Evolutionary conservation across 768 basidiomycete genomes (phyloP).

Genomic region (Phaffia australis): DNA sequence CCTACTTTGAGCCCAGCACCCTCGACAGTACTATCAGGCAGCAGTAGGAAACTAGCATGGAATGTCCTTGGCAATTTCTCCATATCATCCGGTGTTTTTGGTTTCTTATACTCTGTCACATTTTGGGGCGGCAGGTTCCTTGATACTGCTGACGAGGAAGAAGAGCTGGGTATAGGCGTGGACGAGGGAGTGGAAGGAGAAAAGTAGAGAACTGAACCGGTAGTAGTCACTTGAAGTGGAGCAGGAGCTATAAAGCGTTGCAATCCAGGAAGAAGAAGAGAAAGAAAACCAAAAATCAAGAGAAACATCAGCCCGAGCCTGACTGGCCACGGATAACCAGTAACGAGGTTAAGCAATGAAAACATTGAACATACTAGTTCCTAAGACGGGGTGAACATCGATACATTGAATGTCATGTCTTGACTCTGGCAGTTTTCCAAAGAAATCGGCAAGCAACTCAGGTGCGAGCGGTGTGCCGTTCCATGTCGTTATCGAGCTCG

Average conservation of each 20-base stretch:
- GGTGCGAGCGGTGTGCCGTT: slow-evolving; percentile 24
- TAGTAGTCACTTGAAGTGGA: slow-evolving; percentile 20
- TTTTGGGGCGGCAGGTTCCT: slow-evolving; percentile 6
- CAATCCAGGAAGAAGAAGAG: background rate
- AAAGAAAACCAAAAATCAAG: background rate
- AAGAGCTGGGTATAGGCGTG: background rate
- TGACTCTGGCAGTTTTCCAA: slow-evolving; percentile 15
- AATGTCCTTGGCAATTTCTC: slow-evolving; percentile 24
- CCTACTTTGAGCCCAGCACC: slow-evolving; percentile 22
- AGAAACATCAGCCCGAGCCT: background rate
- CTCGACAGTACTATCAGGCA: slow-evolving; percentile 5
- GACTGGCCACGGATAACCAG: background rate
- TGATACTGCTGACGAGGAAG: slow-evolving; percentile 9
- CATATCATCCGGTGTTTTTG: slow-evolving; percentile 11
- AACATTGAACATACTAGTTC: slow-evolving; percentile 12
- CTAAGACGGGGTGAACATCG: slow-evolving; percentile 26
- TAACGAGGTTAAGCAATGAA: background rate
- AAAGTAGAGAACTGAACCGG: slow-evolving; percentile 19
- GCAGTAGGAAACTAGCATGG: slow-evolving; percentile 22
- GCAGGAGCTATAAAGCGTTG: slow-evolving; percentile 14
- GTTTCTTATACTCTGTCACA: slow-evolving; percentile 22
- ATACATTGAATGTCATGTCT: slow-evolving; percentile 25
- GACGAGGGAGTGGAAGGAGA: slow-evolving; percentile 6
- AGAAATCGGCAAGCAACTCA: slow-evolving; percentile 17
- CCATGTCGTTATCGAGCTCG: slow-evolving; percentile 12